Base-by-base conservation (phyloP, 2,329 filamentous ascomycete genomes). In the Ceratocystis albifundus region DNA sequence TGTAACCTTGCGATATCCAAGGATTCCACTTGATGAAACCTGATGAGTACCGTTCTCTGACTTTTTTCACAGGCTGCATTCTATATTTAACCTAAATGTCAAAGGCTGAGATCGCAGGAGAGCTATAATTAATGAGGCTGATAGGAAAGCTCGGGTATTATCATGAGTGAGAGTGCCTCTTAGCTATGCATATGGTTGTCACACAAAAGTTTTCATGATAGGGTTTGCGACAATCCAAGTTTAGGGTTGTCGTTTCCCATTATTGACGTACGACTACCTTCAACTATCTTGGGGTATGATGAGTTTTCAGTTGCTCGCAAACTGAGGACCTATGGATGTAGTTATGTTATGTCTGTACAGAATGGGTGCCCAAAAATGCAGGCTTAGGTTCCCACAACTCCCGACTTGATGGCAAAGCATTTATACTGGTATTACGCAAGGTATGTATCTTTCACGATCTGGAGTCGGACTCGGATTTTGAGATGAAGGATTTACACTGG, bases 21-120 rank as follows among this genome's bases (percentile, higher is more conserved):
- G 22, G n/a, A 57, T 28, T 30, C 22, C 25, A 32, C 53, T 57
- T 30, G 53, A 57, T 57, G 53, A 57, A 57, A 57, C 53, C 30
- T 30, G 25, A 30, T 17, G 15, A 57, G 25, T 30, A 28, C 22
- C 12, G 22, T 32, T 22, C 53, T 57, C 25, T 30, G 53, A 57
- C 53, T 17, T 32, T 25, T 57, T 57, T 15, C 53, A 57, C 22
- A 25, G 53, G 15, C 28, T n/a, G 15, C 30, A 22, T 57, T 22
- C 53, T 32, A 57, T 57, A 28, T 32, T 57, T 57, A 57, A 57
- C 25, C 48, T 20, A 8, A 10, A 50, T 8, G 22, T 25, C 53
- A 57, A 17, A 41, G 10, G 10, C 3, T 41, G 10, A 12, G 36
- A 41, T 41, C 36, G 10, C 25, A 50, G 12, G 22, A 6, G 48